These are phyloP conservation scores for Termitomyces sp. DNA, from an alignment of 768 basidiomycete species.

Conservation along the genomic window DNA sequence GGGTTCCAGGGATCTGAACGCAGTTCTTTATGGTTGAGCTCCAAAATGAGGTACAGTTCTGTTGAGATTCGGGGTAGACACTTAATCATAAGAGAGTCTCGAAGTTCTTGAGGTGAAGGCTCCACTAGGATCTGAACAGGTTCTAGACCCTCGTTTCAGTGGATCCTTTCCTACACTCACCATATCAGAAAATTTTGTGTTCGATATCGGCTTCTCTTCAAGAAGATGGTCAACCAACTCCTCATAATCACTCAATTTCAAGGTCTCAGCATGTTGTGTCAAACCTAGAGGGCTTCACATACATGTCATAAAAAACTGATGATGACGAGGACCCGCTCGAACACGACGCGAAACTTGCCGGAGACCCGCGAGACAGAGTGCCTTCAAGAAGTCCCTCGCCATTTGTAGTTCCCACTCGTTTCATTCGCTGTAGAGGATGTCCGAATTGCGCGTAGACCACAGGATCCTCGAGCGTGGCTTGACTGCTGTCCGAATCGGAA, in stretches of 20 bases:
- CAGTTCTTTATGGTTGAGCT: slow-evolving; percentile 36
- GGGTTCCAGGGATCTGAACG: slow-evolving; percentile 53
- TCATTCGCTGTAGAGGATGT: slow-evolving; percentile 29
- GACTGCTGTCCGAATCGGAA: slow-evolving; percentile 20
- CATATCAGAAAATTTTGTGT: slow-evolving; percentile 16
- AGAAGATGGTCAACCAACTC: slow-evolving; percentile 24
- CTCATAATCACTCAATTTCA: slow-evolving; percentile 23
- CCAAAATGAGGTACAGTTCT: slow-evolving; percentile 34
- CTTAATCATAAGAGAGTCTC: slow-evolving; percentile 35
- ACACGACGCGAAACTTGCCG: slow-evolving; percentile 12
- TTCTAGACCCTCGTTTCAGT: not conserved
- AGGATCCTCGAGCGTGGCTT: slow-evolving; percentile 26
- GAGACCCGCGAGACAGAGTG: slow-evolving; percentile 16
- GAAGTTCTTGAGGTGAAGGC: slow-evolving; percentile 17
- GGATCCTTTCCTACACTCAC: slow-evolving; percentile 4
- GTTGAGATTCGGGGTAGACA: slow-evolving; percentile 26
- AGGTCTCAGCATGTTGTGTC: not conserved
- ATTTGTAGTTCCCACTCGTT: slow-evolving; percentile 20
- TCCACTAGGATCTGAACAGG: slow-evolving; percentile 25
- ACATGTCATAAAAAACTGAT: slow-evolving; percentile 25
- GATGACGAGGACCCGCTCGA: slow-evolving; percentile 25
- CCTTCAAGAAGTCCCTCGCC: slow-evolving; percentile 13
- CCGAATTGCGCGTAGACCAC: slow-evolving; percentile 21
- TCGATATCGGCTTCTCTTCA: slow-evolving; percentile 16
- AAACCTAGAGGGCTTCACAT: not conserved